Conservation (phyloP, 352 stramenopile species). For the Pythium brachiatum region DNA sequence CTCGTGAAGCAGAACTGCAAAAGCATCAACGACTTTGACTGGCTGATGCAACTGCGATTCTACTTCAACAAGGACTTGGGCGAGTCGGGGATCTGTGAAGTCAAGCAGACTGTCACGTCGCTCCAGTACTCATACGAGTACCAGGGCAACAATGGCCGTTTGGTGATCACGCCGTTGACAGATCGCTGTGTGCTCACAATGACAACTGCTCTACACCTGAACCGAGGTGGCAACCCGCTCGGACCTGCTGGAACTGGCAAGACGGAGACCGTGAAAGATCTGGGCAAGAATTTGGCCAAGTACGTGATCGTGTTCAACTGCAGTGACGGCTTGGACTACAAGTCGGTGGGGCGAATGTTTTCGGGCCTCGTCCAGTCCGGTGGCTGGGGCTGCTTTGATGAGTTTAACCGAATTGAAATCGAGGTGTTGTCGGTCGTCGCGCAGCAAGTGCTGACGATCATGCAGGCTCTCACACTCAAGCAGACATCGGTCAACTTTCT, state of each 20-base stretch:
- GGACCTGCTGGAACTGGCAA: slow-evolving; percentile 92
- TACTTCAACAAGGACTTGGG: slow-evolving; percentile 86
- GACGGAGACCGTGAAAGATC: slow-evolving; percentile 93
- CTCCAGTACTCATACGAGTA: slow-evolving; percentile 88
- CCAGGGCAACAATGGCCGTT: slow-evolving; percentile 82
- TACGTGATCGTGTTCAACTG: slow-evolving; percentile 96
- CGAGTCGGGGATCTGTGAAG: slow-evolving; percentile 79
- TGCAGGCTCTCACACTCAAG: slow-evolving; percentile 81
- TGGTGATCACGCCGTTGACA: slow-evolving; percentile 93
- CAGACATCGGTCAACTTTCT: slow-evolving; percentile 82
- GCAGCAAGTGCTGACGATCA: slow-evolving; percentile 89
- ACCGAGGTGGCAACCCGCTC: slow-evolving; percentile 89
- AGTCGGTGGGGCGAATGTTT: slow-evolving; percentile 93
- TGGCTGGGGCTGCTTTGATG: slow-evolving; percentile 94
- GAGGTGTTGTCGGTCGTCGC: slow-evolving; percentile 93
- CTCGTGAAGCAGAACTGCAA: slow-evolving; percentile 93
- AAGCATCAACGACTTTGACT: slow-evolving; percentile 91
- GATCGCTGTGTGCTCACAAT: slow-evolving; percentile 93
- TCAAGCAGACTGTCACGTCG: slow-evolving; percentile 84
- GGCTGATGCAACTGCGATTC: slow-evolving; percentile 86
- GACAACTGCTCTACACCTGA: slow-evolving; percentile 90
- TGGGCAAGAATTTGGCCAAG: slow-evolving; percentile 93
- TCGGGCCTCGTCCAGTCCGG: slow-evolving; percentile 90
- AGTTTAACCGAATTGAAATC: slow-evolving; percentile 97
- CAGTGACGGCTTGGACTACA: slow-evolving; percentile 93